Percentiles rank a stretch among this genome's conserved stretches.
phyloP scores from a whole-genome alignment of 352 stramenopile species.

The Globisporangium ultimum region DNA sequence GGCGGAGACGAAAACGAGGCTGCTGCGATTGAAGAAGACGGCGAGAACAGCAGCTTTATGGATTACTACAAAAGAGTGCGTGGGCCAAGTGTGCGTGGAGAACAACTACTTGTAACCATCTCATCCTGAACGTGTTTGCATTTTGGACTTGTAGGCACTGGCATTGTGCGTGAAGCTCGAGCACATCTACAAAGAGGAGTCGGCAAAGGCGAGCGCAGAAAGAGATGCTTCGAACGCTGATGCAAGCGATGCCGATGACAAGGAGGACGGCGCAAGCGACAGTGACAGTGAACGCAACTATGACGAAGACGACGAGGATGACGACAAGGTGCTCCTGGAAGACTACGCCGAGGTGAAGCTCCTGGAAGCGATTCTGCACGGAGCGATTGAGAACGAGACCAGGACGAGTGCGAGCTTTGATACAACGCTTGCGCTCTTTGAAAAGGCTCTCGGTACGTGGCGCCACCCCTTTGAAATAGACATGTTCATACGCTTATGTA shows the following conservation, averaged over 20 bases:
- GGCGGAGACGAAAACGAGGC: slow-evolving; percentile 15
- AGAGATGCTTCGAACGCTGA: not conserved
- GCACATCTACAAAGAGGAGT: slow-evolving; percentile 32
- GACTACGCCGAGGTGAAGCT: slow-evolving; percentile 57
- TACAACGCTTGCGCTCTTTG: slow-evolving; percentile 52
- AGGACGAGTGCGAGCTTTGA: slow-evolving; percentile 28
- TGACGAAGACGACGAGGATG: slow-evolving; percentile 28
- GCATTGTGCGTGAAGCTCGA: slow-evolving; percentile 29
- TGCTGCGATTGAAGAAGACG: not conserved
- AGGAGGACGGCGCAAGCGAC: not conserved
- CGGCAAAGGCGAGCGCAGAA: slow-evolving; percentile 7
- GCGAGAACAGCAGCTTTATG: slow-evolving; percentile 2
- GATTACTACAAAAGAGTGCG: slow-evolving; percentile 19
- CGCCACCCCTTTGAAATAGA: not conserved
- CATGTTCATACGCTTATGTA: not conserved
- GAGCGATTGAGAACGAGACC: slow-evolving; percentile 32
- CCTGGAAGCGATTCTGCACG: slow-evolving; percentile 58
- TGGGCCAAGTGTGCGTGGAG: not conserved
- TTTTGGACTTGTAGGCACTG: slow-evolving; percentile 15
- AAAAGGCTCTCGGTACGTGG: slow-evolving; percentile 39
- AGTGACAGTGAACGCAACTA: slow-evolving; percentile 9
- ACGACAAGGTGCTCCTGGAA: slow-evolving; percentile 40
- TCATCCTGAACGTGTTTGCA: slow-evolving; percentile 1
- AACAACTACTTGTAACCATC: not conserved
- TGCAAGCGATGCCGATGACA: not conserved